phyloP scores from a whole-genome alignment of 495 filamentous ascomycete genomes.

The Penicillium angulare region DNA sequence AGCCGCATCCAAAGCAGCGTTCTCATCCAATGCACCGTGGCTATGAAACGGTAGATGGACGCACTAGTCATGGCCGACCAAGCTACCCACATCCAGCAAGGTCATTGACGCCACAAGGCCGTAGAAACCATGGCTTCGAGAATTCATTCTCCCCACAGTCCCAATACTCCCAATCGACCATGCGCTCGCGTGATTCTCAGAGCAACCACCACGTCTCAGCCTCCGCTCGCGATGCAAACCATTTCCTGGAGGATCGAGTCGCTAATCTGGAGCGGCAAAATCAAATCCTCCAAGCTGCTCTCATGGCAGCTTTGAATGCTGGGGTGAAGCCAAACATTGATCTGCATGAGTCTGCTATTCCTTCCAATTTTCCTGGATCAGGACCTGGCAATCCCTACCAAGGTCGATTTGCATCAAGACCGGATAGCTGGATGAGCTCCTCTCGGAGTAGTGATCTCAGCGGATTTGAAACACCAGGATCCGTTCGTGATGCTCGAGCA shows the following conservation, averaged over 20 bases:
- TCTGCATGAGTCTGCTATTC: conserved; percentile 20
- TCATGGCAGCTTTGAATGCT: conserved; percentile 40
- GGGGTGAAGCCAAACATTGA: conserved; percentile 29
- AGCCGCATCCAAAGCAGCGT: conserved; percentile 1
- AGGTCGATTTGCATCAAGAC: conserved; percentile 18
- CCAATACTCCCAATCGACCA: conserved; percentile 21
- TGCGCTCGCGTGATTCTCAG: conserved; percentile 23
- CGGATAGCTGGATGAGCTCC: conserved; percentile 37
- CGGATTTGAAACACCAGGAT: conserved; percentile 17
- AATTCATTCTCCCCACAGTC: conserved; percentile 24
- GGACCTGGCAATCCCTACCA: conserved; percentile 12
- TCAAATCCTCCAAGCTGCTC: conserved; percentile 45
- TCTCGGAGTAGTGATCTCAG: conserved; percentile 28
- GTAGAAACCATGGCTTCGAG: conserved; percentile 19
- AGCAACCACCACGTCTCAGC: conserved; percentile 14
- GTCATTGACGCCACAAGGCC: conserved; percentile 28
- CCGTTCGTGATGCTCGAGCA: conserved; percentile 18
- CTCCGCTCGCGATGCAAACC: not conserved
- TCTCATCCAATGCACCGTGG: conserved; percentile 10
- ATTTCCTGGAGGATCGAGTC: conserved; percentile 39
- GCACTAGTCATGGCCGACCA: conserved; percentile 5
- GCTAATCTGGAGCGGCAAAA: conserved; percentile 45
- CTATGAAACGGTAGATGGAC: conserved; percentile 12
- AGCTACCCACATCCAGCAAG: conserved; percentile 9
- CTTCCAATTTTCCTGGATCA: conserved; percentile 11